Conservation (phyloP, 805 yeast species). For the Spathaspora arborariae region DNA sequence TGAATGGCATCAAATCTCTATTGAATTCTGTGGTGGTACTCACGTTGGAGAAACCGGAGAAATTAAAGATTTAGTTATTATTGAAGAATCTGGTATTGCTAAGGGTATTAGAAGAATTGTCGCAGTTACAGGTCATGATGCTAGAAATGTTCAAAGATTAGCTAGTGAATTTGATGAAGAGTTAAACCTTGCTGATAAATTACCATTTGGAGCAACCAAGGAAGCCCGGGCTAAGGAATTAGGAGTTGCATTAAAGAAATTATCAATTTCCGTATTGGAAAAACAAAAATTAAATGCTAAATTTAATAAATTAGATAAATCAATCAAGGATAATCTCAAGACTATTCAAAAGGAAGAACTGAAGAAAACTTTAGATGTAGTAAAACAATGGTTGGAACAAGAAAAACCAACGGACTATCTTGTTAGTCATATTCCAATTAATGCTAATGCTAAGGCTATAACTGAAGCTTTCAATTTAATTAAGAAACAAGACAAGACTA, state of each 20-base stretch:
- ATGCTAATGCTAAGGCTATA: constrained; percentile 88
- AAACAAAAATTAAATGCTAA: constrained; percentile 73
- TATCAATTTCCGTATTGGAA: constrained; percentile 75
- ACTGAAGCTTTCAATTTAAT: constrained; percentile 86
- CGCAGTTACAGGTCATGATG: constrained; percentile 91
- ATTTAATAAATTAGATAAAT: constrained; percentile 77
- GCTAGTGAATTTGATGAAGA: constrained; percentile 68
- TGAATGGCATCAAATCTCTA: constrained; percentile 74
- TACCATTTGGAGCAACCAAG: constrained; percentile 72
- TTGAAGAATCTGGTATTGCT: constrained; percentile 97
- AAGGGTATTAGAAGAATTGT: constrained; percentile 98
- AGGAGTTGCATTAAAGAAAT: constrained; percentile 79
- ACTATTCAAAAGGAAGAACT: constrained; percentile 83
- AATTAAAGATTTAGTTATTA: constrained; percentile 81
- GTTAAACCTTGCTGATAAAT: constrained; percentile 54
- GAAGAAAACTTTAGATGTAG: constrained; percentile 74
- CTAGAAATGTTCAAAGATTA: constrained; percentile 82
- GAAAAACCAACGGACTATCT: constrained; percentile 53
- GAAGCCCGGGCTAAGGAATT: constrained; percentile 80
- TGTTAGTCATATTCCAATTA: constrained; percentile 64
- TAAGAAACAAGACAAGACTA: constrained; percentile 70
- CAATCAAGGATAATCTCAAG: constrained; percentile 84
- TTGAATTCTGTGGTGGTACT: constrained; percentile 99
- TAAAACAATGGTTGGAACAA: constrained; percentile 61
- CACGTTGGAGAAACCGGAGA: constrained; percentile 92